Percentiles rank a stretch among this genome's conserved stretches.
Evolutionary conservation across 176 grass and related monocot genomes (phyloP).

Genomic region (Avena sativa): DNA sequence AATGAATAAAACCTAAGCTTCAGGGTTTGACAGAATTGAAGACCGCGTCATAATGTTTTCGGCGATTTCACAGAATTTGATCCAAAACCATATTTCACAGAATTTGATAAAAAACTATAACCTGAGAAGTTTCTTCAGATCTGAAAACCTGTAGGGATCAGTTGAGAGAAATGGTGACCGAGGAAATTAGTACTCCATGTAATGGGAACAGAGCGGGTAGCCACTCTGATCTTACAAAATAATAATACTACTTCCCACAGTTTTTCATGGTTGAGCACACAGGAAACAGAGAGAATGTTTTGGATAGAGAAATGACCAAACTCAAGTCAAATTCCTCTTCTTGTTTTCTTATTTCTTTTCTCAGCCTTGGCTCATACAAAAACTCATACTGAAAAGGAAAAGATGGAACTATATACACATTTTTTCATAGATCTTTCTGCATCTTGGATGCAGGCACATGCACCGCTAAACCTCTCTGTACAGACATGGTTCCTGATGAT

Average conservation of each 20-base stretch:
- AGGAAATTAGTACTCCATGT: not conserved
- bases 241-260: not conserved
- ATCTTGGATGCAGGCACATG: slow-evolving; percentile 35
- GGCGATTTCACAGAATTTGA: not conserved
- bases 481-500: slow-evolving; percentile 23
- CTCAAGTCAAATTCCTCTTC: slow-evolving; percentile 35
- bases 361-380: slow-evolving; percentile 48
- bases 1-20: not conserved
- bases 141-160: slow-evolving; percentile 13
- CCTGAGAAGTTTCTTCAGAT: not conserved
- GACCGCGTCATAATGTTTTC: not conserved
- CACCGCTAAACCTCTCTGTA: slow-evolving; percentile 36
- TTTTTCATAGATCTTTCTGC: slow-evolving; percentile 5
- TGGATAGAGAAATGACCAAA: slow-evolving; percentile 41
- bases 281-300: not conserved
- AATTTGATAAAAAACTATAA: not conserved
- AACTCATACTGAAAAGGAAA: slow-evolving; percentile 12
- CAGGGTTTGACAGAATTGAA: not conserved
- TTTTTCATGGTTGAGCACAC: not conserved
- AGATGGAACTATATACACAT: slow-evolving; percentile 42
- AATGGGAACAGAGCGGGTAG: not conserved
- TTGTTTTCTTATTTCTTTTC: slow-evolving; percentile 6
- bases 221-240: not conserved
- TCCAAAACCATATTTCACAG: not conserved
- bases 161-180: not conserved